Base-by-base conservation (phyloP, 2,329 filamentous ascomycete genomes). In the Calonectria pseudoreteaudii region DNA sequence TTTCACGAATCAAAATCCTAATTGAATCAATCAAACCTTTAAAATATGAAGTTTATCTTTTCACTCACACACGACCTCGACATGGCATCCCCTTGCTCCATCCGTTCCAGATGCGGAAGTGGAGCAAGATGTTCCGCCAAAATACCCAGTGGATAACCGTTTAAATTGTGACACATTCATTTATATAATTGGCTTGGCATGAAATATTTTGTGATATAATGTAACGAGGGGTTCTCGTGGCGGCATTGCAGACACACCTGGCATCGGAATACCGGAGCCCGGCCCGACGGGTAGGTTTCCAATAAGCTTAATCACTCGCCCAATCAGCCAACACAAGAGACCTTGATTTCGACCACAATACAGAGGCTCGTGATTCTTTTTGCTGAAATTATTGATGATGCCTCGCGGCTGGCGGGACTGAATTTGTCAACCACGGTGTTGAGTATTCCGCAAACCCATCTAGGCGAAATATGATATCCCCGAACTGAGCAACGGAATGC, bases 71-170 rank as follows among this genome's bases (percentile, higher is more conserved):
- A 10, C 7, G 8, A 36, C 34, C 8, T 41, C 28, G 34, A 62
- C 23, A 18, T 20, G 23, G 23, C 16, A 20, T 10, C 34, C 13
- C 34, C 11, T 16, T 41, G 13, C 8, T 28, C 26, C 23, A 41
- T 41, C 56, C 56, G 56, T 62, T 62, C 56, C 56, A 41, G 56
- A 62, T 41, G 14, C 16, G 56, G 56, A 62, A 62, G 36, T 62
- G 56, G 56, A 62, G 14, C 56, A 62, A 36, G 31, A 41, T 28
- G 56, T 11, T 62, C 56, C 56, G 56, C 36, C 23, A 62, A 20
- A 34, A 62, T 36, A 41, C 34, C 56, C 56, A 28, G 6, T 13
- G 7, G 23, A 62, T 28, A 62, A 41, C 41, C 20, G 30, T 23
- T 20, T 41, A 41, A 16, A 41, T 34, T 28, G 23, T 14, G 36